Evolutionary conservation across 495 filamentous ascomycete genomes (phyloP), one percentile per base, ranked within the genome.

Genomic region (Penicillium nucicola): DNA sequence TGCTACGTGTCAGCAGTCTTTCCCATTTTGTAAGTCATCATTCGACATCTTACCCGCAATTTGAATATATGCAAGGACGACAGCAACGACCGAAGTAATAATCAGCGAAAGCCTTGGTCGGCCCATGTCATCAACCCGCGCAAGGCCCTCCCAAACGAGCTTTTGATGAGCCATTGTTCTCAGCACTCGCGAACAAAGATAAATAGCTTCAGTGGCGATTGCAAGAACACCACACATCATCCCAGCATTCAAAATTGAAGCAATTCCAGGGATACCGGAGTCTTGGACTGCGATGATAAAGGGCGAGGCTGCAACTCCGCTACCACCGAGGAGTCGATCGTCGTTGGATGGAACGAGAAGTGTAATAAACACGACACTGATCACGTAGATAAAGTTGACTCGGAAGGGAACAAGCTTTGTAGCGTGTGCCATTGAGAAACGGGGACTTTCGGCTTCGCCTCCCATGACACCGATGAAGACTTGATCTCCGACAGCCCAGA

Each of bases 211-310:
- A 0, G 59, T 57, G 19, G 56, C 66, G 44, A 69, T 66, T 4
- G 57, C 65, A 3, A 54, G 37, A 15, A 70, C 52, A n/a, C 57
- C 64, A 15, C 56, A 52, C 13, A 71, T 55, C 20, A 71, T 67
- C 17, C 47, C 50, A 10, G 49, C 62, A 15, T 71, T 71, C 32
- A 71, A 35, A 11, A 71, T 34, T 17, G 56, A 45, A 5, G 65
- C 53, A 18, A 70, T 46, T 8, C 52, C 62, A 0, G 42, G 38
- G 20, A 71, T 68, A 1, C 58, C 57, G 12, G 60, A 58, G 1
- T 56, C n/a, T 4, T 61, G 28, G 15, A 69, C 52, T 5, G 67
- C 65, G 45, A 71, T 62, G 22, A 71, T 57, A 17, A 71, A 70
- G 13, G 66, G 67, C 10, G 66, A 69, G 3, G 65, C 60, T 4